Evolutionary conservation across 2,329 filamentous ascomycete genomes (phyloP), one percentile per base, ranked within the genome.

Genomic region (Paramyrothecium sp.): DNA sequence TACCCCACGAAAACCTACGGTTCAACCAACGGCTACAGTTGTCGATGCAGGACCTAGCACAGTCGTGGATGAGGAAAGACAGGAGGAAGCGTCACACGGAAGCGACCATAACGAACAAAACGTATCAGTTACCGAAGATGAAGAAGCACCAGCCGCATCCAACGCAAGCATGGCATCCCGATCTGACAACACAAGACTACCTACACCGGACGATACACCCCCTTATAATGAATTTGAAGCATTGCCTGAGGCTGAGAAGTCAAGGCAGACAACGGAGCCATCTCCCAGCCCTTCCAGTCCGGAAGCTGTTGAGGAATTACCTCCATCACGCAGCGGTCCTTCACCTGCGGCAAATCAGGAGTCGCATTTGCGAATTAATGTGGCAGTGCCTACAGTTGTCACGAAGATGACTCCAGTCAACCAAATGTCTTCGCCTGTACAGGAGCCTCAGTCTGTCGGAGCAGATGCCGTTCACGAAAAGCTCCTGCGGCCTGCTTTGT

Each of bases 121-220:
- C 7, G 8, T 44, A 34, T 11, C 52, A 54, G 33, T 20, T 13
- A 58, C 58, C 54, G 50, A 54, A n/a, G 56, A 56, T 19, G 54
- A 53, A 5, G 57, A 46, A 5, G 57, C 50, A 30, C 56, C 34
- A 26, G 53, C 52, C 30, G 59, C 62, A 51, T 75, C 71, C 8
- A 69, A 70, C 59, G 67, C 57, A 60, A 71, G 63, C 61, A 62
- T 59, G 55, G 65, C 68, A 60, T 74, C 71, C 63, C 74, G 65
- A 64, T 75, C 71, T 59, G 75, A 73, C 46, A 71, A 73, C 23
- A 77, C 71, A 53, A 78, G 79, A 59, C 71, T 84, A 60, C 79
- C 81, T 58, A 83, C 81, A 46, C 81, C 81, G 54, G 81, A 84
- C 60, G 76, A 83, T 61, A 83, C 77, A 54, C 77, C 77, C 17